phyloP scores from a whole-genome alignment of 768 basidiomycete species.

The Russula sp. region DNA sequence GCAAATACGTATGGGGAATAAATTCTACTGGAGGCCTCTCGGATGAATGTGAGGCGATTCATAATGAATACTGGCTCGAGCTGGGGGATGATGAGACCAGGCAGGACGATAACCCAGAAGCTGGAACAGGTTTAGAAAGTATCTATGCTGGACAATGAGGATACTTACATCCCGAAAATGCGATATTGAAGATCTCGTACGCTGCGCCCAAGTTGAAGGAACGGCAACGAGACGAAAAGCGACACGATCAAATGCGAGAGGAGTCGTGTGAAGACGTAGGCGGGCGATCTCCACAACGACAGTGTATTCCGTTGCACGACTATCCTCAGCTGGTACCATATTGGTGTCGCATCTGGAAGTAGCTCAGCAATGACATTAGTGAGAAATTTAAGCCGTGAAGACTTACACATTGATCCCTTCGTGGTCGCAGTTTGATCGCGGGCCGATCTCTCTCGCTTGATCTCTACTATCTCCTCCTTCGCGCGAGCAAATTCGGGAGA shows the following conservation, averaged over 20 bases:
- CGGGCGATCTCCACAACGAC: conserved; percentile 79
- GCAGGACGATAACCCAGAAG: conserved; percentile 65
- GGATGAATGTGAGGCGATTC: conserved; percentile 47
- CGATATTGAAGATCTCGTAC: conserved; percentile 74
- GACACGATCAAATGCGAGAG: conserved; percentile 73
- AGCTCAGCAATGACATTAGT: conserved; percentile 30
- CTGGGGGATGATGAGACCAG: conserved; percentile 78
- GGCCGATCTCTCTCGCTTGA: conserved; percentile 37
- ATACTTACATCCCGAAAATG: conserved; percentile 61
- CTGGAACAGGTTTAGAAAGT: conserved; percentile 13
- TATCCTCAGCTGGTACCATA: conserved; percentile 67
- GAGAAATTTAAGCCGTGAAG: no score
- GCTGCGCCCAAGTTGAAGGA: conserved; percentile 69
- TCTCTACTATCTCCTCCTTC: conserved; percentile 42
- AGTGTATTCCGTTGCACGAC: conserved; percentile 69
- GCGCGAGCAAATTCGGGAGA: conserved; percentile 53
- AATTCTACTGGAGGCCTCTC: conserved; percentile 80
- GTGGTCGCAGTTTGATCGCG: not conserved
- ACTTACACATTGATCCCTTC: conserved; percentile 23
- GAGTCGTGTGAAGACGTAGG: conserved; percentile 81
- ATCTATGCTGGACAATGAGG: no score
- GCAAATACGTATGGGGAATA: conserved; percentile 87
- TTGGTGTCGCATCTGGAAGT: conserved; percentile 53
- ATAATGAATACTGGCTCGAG: conserved; percentile 82
- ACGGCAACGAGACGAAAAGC: conserved; percentile 71